phyloP scores from a whole-genome alignment of 345 rosid genomes.

The Brassica rapa region DNA sequence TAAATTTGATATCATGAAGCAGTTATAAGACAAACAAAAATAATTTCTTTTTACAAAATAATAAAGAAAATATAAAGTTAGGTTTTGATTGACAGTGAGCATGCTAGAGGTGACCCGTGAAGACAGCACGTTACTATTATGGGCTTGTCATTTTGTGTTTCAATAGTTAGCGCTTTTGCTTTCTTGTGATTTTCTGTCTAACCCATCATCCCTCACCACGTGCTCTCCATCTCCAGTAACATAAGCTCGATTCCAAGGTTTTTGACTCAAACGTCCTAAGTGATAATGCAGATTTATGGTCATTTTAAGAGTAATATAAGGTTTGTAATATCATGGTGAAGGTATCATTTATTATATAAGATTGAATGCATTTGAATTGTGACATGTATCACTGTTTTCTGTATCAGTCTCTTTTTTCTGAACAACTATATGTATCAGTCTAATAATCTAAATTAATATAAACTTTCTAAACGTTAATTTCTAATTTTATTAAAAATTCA shows the following conservation, averaged over 20 bases:
- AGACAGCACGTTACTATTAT: conserved; percentile 32
- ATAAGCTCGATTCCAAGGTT: conserved; percentile 9
- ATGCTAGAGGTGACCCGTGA: conserved; percentile 41
- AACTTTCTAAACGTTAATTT: neutral
- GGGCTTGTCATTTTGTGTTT: conserved; percentile 37
- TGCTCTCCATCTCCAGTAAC: conserved; percentile 28
- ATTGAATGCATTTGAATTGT: neutral
- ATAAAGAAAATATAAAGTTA: conserved; percentile 5
- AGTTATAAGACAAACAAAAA: neutral
- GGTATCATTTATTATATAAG: neutral
- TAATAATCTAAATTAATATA: neutral
- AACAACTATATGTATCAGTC: neutral
- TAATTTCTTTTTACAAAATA: neutral
- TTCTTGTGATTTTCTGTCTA: conserved; percentile 40
- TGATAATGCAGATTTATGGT: neutral
- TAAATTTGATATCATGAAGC: neutral
- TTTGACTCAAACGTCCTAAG: neutral
- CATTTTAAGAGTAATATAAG: neutral
- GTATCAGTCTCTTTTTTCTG: too few relatives aligned
- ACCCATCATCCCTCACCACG: conserved; percentile 34
- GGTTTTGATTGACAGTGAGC: conserved; percentile 27
- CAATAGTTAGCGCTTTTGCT: conserved; percentile 28
- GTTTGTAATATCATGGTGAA: neutral
- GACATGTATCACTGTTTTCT: neutral
- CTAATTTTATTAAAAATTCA: too few relatives aligned